phyloP scores from a whole-genome alignment of 768 basidiomycete species.

The Serendipita vermifera region DNA sequence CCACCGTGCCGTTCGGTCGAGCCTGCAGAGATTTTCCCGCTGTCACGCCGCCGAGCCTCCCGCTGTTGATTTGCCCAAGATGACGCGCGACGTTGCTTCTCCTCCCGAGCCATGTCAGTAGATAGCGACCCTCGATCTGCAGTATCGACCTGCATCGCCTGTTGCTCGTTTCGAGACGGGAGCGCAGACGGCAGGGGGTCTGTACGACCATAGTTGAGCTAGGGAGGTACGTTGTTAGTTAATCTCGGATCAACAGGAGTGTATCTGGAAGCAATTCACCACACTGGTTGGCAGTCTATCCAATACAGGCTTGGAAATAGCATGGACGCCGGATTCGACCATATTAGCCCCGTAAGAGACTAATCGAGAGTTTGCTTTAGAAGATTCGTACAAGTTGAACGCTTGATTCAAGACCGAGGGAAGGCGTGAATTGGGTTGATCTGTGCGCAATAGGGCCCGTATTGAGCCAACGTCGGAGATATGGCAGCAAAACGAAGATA shows the following conservation, averaged over 20 bases:
- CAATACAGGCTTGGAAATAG: conserved; percentile 70
- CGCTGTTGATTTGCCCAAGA: neutral
- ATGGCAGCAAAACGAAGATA: conserved; percentile 16
- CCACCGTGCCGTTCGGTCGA: neutral
- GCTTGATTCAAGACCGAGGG: neutral
- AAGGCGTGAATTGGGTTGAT: conserved; percentile 5
- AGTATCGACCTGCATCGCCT: neutral
- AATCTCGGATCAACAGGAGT: too few relatives aligned
- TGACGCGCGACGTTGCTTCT: neutral
- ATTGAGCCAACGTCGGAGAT: too few relatives aligned
- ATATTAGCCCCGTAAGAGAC: conserved; percentile 61
- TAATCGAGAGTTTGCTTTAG: neutral
- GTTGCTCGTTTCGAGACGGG: conserved; percentile 1
- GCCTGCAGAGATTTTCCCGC: conserved; percentile 4
- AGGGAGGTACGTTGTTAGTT: too few relatives aligned
- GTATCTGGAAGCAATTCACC: too few relatives aligned
- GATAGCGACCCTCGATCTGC: conserved; percentile 1
- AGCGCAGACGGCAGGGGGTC: neutral
- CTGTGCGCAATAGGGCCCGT: neutral
- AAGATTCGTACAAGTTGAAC: neutral
- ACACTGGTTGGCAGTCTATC: conserved; percentile 43
- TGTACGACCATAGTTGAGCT: conserved; percentile 4
- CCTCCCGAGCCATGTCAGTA: conserved; percentile 1
- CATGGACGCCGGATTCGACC: conserved; percentile 72
- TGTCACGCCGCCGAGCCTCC: conserved; percentile 5